Percentiles rank a stretch among this genome's conserved stretches.
Evolutionary conservation across 2,329 filamentous ascomycete species (phyloP).

Genomic region (Sporothrix inflata): DNA sequence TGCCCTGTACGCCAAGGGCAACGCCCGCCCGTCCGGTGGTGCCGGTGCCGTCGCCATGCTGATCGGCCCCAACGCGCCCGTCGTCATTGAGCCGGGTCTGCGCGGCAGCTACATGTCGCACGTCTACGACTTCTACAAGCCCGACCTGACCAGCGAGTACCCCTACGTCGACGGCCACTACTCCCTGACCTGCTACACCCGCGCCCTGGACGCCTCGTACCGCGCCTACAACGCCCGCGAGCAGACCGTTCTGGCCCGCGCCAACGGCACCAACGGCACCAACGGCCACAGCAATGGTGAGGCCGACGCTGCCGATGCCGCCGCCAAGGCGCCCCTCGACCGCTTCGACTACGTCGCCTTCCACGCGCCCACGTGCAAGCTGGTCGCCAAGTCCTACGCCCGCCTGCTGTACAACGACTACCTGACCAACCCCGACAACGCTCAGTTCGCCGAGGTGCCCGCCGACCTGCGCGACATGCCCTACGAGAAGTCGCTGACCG

Average conservation of each 20-base stretch:
- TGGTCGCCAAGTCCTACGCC: constrained; percentile 82
- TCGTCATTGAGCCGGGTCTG: constrained; percentile 77
- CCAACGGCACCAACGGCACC: constrained; percentile 47
- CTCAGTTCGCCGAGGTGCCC: constrained; percentile 73
- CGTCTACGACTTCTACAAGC: constrained; percentile 90
- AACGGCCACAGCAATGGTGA: constrained; percentile 49
- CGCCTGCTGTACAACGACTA: constrained; percentile 87
- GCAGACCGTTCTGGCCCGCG: constrained; percentile 50
- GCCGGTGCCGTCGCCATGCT: constrained; percentile 79
- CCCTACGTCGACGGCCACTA: constrained; percentile 83
- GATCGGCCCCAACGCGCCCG: constrained; percentile 75
- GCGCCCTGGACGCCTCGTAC: constrained; percentile 81
- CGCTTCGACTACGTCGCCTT: constrained; percentile 83
- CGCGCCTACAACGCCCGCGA: constrained; percentile 78
- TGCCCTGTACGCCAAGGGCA: constrained; percentile 82
- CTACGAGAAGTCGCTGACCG: constrained; percentile 76
- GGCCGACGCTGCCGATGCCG: constrained; percentile 57
- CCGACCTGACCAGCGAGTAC: constrained; percentile 84
- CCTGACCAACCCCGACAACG: constrained; percentile 67
- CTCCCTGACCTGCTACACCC: constrained; percentile 79
- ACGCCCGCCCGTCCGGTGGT: constrained; percentile 78
- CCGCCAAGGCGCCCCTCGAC: constrained; percentile 67
- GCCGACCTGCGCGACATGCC: constrained; percentile 77
- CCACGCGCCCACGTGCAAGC: constrained; percentile 85
- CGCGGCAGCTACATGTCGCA: constrained; percentile 81